Evolutionary conservation across 768 basidiomycete genomes (phyloP).

Genomic region (Hygrocybe punicea): DNA sequence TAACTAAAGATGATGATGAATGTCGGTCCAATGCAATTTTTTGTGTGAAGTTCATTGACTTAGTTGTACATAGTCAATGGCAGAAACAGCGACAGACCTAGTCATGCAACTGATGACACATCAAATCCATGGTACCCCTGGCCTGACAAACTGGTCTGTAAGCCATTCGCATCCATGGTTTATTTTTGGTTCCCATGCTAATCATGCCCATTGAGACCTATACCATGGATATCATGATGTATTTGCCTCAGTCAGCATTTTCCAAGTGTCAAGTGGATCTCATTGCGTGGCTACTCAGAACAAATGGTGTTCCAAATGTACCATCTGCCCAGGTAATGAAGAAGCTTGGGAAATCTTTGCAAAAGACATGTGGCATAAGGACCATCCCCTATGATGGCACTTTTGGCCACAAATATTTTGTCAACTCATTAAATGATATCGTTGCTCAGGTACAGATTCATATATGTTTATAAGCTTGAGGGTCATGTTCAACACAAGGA

Average conservation of each 20-base stretch:
- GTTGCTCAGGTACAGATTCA: slow-evolving; percentile 34
- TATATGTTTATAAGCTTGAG: too few species aligned
- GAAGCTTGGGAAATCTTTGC: slow-evolving; percentile 13
- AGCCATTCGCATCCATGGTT: not conserved
- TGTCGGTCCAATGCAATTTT: too few species aligned
- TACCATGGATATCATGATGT: slow-evolving; percentile 30
- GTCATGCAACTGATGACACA: not conserved
- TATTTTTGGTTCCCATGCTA: not conserved
- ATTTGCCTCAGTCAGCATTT: slow-evolving; percentile 32
- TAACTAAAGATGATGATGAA: too few species aligned
- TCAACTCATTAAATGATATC: slow-evolving; percentile 30
- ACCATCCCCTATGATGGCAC: slow-evolving; percentile 29
- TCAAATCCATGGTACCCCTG: not conserved
- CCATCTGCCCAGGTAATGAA: slow-evolving; percentile 20
- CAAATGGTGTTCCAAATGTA: slow-evolving; percentile 20
- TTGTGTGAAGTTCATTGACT: too few species aligned
- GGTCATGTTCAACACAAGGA: slow-evolving; percentile 26
- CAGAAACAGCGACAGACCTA: not conserved
- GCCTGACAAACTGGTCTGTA: slow-evolving; percentile 16
- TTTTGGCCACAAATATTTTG: slow-evolving; percentile 31
- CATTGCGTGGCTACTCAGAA: slow-evolving; percentile 26
- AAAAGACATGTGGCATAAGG: slow-evolving; percentile 27
- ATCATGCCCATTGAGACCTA: slow-evolving; percentile 19
- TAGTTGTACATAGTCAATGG: too few species aligned
- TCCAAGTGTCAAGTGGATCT: slow-evolving; percentile 28